A percentile compares a stretch with the other conserved stretches of the same genome.
phyloP scores from a whole-genome alignment of 495 filamentous ascomycete genomes.

The Rhizodiscina lignyota region DNA sequence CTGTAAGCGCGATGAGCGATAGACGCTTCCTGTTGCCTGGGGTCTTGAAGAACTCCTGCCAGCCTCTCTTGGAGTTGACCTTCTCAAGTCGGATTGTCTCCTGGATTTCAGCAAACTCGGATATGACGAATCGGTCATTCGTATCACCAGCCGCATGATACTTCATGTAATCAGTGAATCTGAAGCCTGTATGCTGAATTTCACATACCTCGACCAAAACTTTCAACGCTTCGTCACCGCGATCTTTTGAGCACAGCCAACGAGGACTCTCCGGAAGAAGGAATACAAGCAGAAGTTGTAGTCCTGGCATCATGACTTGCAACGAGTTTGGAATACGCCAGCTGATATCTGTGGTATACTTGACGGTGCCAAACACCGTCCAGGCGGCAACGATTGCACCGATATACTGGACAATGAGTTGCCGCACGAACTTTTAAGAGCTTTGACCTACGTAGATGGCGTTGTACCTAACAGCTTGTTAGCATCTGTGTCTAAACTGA shows the following conservation, averaged over 20 bases:
- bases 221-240: not conserved
- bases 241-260: not conserved
- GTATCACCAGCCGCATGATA: too few species aligned
- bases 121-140: constrained; percentile 11
- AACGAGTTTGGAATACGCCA: not conserved
- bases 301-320: not conserved
- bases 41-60: constrained; percentile 14
- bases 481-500: too few species aligned
- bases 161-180: too few species aligned
- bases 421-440: too few species aligned
- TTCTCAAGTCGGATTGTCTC: constrained; percentile 18
- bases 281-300: not conserved
- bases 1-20: constrained; percentile 18
- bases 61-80: constrained; percentile 10
- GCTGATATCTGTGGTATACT: not conserved
- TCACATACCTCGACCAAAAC: not conserved
- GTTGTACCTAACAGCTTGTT: too few species aligned
- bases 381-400: not conserved
- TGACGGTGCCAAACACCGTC: not conserved
- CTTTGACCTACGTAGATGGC: too few species aligned
- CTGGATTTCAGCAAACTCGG: constrained; percentile 14
- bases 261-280: not conserved
- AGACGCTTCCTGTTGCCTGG: constrained; percentile 17
- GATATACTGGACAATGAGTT: not conserved
- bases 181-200: too few species aligned